Base-by-base conservation (phyloP, 768 basidiomycete genomes). In the Collybia sp. region DNA sequence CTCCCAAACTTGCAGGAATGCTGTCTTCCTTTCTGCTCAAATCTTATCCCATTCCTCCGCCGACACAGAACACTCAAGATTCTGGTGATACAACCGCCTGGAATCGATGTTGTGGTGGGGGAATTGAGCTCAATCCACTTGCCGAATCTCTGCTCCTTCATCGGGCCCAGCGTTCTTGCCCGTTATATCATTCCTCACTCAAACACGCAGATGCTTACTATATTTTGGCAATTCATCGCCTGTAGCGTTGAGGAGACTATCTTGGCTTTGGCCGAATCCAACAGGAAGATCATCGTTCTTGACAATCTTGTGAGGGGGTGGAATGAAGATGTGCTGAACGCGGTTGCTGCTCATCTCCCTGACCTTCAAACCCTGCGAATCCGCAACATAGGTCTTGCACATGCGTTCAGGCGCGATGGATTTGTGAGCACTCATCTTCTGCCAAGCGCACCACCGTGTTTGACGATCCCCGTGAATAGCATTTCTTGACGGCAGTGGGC, bases 291-390 rank as follows among this genome's bases (percentile, higher is more conserved):
- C 33, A n/a, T 20, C 5, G 44, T 43, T 32, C 35, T 54, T 47
- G 53, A 54, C 34, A 54, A 54, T 34, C 34, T 54, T 15, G 44
- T 48, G 12, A n/a, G 45, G 13, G 45, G 50, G 35, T 54, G 53
- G 53, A 47, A 49, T 17, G 40, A 40, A 13, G 30, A 17, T 36
- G 31, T 54, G 41, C 18, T 54, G n/a, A 42, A 41, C 15, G 38
- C 48, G 12, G 43, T 54, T 36, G 50, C 35, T 16, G 37, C 12
- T 20, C 20, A 16, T 46, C 32, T 51, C 5, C 50, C 53, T 2
- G 30, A 42, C n/a, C 18, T 54, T 16, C 44, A 43, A 36, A 54
- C 39, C 37, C 32, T 54, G 47, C 35, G 53, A 18, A 44, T 54
- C 25, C 44, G 44, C 30, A 51, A 44, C 42, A 44, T 48, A 25